Base-by-base conservation (phyloP, 345 rosid species). In the Salix arbutifolia region DNA sequence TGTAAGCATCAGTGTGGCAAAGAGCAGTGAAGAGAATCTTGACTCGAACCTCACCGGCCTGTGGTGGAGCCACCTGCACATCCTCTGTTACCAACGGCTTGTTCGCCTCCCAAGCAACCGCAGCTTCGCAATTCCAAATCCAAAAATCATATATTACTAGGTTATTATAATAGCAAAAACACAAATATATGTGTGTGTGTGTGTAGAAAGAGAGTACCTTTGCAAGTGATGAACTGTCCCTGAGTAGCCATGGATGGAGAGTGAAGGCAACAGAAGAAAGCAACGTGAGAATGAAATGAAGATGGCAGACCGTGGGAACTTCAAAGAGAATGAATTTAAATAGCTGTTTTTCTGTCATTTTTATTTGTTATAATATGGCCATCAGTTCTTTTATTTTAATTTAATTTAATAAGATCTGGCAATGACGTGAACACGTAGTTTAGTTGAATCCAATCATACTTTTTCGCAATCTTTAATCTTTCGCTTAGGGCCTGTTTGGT, bases 1-100 rank as follows among this genome's bases (percentile, higher is more conserved):
- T 93, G 86, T 96, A 96, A 50, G 97, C 97, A 78, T 96, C 99
- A 71, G 99, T 96, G 79, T 96, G 99, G 77, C 99, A 96, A 30
- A 96, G 94, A 78, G 98, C 99, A 5, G 97, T 83, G 89, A 85
- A 96, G 50, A 92, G 89, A 72, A 96, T 89, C 91, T 91, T 83
- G 86, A 93, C 70, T 74, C 99, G 92, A 77, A 96, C 98, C 87
- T 96, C 99, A 38, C 97, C 97, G 12, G 94, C 97, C 79, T 96
- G 99, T 33, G 99, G 99, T 0, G 97, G 95, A 78, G 91, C 97
- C 62, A 96, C 97, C 83, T 93, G 92, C 0, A 96, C 97, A 74
- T 93, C 98, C 80, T 96, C 98, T 23, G 92, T 84, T 42, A 87
- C 92, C 53, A 96, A 81, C 30, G 98, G 94, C 84, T 91, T 91